phyloP scores from a whole-genome alignment of 2,329 filamentous ascomycete species.

The Teratosphaeria nubilosa region DNA sequence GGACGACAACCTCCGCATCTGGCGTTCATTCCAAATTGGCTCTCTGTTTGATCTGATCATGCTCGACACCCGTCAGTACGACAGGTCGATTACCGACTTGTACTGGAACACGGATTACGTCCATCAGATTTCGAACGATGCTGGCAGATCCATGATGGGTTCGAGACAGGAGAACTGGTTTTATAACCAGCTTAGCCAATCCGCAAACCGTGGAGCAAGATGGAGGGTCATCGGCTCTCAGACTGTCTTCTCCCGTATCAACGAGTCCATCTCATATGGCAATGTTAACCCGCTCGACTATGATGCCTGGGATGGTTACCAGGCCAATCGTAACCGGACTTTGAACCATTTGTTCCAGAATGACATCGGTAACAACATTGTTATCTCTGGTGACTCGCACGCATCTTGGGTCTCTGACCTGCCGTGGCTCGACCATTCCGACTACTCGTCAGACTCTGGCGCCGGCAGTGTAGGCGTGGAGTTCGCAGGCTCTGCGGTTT shows the following conservation, averaged over 20 bases:
- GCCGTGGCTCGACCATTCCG: conserved; percentile 31
- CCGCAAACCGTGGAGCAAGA: conserved; percentile 52
- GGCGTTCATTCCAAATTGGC: conserved; percentile 57
- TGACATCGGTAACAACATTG: conserved; percentile 61
- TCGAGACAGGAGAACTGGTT: conserved; percentile 66
- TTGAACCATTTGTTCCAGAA: conserved; percentile 56
- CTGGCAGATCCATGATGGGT: conserved; percentile 61
- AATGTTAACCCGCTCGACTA: conserved; percentile 40
- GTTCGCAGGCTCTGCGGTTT: conserved; percentile 56
- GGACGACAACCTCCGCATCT: conserved; percentile 60
- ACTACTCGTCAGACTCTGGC: conserved; percentile 31
- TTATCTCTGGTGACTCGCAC: conserved; percentile 62
- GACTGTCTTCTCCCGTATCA: conserved; percentile 54
- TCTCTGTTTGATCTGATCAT: conserved; percentile 57
- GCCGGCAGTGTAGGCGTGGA: conserved; percentile 37
- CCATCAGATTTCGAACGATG: conserved; percentile 53
- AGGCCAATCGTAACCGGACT: conserved; percentile 61
- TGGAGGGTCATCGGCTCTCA: conserved; percentile 67
- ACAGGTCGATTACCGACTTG: conserved; percentile 50
- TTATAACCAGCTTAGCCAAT: conserved; percentile 38
- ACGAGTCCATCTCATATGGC: conserved; percentile 36
- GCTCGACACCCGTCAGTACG: conserved; percentile 60
- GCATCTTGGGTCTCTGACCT: conserved; percentile 47
- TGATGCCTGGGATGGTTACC: conserved; percentile 57
- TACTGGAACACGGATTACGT: conserved; percentile 23